phyloP scores from a whole-genome alignment of 345 rosid genomes.

The Linum usitatissimum region DNA sequence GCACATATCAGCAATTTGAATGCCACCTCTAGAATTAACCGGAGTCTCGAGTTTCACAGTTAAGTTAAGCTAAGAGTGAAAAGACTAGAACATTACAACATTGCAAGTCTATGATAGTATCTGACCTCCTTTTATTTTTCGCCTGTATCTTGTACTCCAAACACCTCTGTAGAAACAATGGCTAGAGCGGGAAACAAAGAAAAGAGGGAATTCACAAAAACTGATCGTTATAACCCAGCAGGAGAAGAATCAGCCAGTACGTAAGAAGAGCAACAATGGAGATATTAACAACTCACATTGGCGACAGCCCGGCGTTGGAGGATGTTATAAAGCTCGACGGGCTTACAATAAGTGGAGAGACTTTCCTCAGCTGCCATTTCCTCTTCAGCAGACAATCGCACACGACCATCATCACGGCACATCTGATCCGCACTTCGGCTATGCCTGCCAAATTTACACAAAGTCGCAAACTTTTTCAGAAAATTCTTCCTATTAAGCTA shows the following conservation, averaged over 20 bases:
- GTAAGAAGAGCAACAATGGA: background rate
- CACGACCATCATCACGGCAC: constrained; percentile 80
- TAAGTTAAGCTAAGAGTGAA: too few species aligned
- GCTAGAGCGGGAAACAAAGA: constrained; percentile 34
- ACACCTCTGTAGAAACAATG: constrained; percentile 78
- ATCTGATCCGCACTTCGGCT: constrained; percentile 82
- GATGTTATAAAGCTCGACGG: constrained; percentile 91
- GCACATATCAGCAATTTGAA: background rate
- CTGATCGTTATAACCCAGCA: too few species aligned
- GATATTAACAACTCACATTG: constrained; percentile 35
- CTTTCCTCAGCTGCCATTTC: constrained; percentile 89
- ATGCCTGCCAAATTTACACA: constrained; percentile 26
- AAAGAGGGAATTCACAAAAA: background rate
- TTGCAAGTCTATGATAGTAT: background rate
- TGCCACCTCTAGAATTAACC: background rate
- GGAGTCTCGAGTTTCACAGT: background rate
- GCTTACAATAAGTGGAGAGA: constrained; percentile 75
- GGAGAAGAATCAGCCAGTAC: too few species aligned
- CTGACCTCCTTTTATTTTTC: constrained; percentile 66
- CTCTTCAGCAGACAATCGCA: constrained; percentile 75
- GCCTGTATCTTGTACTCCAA: constrained; percentile 78
- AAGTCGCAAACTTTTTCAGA: background rate
- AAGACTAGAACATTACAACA: background rate
- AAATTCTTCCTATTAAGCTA: too few species aligned
- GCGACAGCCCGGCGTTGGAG: constrained; percentile 77